These are phyloP conservation scores for Leucosporidium creatinivorum DNA, from an alignment of 768 basidiomycete species.

Conservation along the genomic window DNA sequence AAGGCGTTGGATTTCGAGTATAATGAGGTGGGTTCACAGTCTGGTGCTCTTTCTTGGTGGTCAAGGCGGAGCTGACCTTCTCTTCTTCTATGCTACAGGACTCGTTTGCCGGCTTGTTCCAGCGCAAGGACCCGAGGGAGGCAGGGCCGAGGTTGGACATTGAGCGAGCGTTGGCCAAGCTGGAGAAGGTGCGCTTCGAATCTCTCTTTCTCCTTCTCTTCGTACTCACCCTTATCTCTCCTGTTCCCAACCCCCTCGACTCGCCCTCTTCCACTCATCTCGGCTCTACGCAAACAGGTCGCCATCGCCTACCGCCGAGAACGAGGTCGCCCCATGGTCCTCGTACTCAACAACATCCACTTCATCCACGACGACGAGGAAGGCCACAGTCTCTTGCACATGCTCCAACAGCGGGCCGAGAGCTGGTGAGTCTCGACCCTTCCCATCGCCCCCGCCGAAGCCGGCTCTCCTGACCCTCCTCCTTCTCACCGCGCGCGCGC, in stretches of 20 bases:
- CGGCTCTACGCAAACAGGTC: conserved; percentile 52
- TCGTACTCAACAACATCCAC: conserved; percentile 74
- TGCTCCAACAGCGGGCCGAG: conserved; percentile 78
- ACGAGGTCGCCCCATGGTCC: conserved; percentile 61
- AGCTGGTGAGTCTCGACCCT: conserved; percentile 49
- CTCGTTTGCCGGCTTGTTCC: conserved; percentile 55
- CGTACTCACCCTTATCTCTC: neutral
- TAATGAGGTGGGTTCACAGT: conserved; percentile 44
- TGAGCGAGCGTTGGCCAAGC: conserved; percentile 73
- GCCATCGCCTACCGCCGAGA: conserved; percentile 57
- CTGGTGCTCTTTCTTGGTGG: neutral
- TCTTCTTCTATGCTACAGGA: conserved; percentile 28
- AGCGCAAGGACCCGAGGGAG: conserved; percentile 73
- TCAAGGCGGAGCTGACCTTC: neutral
- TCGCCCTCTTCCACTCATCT: neutral
- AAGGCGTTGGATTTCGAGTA: conserved; percentile 81
- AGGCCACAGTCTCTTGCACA: conserved; percentile 69
- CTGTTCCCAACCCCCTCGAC: too few relatives aligned
- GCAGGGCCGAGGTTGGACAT: conserved; percentile 70
- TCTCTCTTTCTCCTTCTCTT: neutral
- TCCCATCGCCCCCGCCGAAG: neutral
- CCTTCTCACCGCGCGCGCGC: neutral
- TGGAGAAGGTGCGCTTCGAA: conserved; percentile 45
- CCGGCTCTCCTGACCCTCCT: neutral
- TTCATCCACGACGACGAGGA: conserved; percentile 61